Evolutionary conservation across 768 basidiomycete species (phyloP).

Genomic region (Mycena capillaripes): DNA sequence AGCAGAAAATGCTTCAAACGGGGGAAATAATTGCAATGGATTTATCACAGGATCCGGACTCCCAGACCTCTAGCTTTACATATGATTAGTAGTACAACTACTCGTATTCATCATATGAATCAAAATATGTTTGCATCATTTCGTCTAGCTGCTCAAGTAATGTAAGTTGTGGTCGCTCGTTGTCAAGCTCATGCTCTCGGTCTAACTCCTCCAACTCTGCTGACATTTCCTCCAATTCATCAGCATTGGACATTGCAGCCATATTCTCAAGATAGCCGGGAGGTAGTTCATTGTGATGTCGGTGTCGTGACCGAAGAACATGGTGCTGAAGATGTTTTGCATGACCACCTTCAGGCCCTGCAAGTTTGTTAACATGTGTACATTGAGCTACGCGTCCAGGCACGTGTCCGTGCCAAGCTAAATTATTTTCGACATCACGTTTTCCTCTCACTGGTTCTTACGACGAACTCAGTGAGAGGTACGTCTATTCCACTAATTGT

Average conservation of each 20-base stretch:
- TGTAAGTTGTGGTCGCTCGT: constrained; percentile 2
- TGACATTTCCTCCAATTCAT: not conserved
- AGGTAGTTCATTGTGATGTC: not conserved
- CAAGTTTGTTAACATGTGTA: no score
- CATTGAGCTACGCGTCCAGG: no score
- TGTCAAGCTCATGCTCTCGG: not conserved
- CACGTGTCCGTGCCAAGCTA: no score
- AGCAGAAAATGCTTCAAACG: not conserved
- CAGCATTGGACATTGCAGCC: not conserved
- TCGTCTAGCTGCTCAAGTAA: constrained; percentile 2
- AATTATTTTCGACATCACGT: no score
- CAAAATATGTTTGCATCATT: not conserved
- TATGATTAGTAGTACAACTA: not conserved
- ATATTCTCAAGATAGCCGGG: not conserved
- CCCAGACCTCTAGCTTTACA: not conserved
- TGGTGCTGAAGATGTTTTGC: not conserved
- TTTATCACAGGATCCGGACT: not conserved
- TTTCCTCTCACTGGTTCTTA: no score
- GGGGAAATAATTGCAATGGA: constrained; percentile 4
- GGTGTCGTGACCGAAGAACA: not conserved
- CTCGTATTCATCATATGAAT: not conserved
- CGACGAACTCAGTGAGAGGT: no score
- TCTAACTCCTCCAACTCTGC: not conserved
- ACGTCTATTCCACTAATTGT: no score
- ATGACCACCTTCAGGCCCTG: not conserved